These are phyloP conservation scores for Poronia punctata DNA, from an alignment of 495 filamentous ascomycete species.

Conservation along the genomic window DNA sequence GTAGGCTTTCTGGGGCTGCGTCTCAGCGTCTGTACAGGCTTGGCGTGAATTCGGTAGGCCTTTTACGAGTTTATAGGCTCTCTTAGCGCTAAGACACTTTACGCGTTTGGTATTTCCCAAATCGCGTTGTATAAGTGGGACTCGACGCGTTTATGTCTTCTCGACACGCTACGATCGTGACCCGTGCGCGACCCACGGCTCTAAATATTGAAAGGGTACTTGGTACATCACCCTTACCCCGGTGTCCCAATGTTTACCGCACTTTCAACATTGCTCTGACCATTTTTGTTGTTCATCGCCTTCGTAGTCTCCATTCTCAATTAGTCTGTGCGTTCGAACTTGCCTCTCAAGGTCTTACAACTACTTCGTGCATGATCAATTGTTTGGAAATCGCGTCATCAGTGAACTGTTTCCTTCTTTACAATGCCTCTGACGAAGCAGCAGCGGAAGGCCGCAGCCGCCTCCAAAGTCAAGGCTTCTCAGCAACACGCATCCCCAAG, in stretches of 20 bases:
- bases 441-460: conserved; percentile 15
- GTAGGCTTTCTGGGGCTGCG: background rate
- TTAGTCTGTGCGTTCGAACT: too few species aligned
- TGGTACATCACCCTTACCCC: too few species aligned
- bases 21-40: too few species aligned
- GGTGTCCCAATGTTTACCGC: too few species aligned
- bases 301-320: too few species aligned
- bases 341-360: background rate
- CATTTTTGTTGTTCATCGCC: too few species aligned
- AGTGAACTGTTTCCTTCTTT: background rate
- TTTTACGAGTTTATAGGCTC: too few species aligned
- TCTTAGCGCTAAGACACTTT: conserved; percentile 4
- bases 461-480: conserved; percentile 11
- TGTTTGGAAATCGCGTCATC: background rate
- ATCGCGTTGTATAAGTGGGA: conserved; percentile 3
- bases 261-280: too few species aligned
- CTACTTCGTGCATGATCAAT: background rate
- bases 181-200: too few species aligned
- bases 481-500: conserved; percentile 14
- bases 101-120: conserved; percentile 4
- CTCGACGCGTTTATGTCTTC: background rate
- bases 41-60: too few species aligned
- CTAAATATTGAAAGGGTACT: too few species aligned
- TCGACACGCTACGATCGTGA: conserved; percentile 3
- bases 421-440: conserved; percentile 19